phyloP scores from a whole-genome alignment of 192 early-diverging fungal species.

The Entophlyctis helioformis region DNA sequence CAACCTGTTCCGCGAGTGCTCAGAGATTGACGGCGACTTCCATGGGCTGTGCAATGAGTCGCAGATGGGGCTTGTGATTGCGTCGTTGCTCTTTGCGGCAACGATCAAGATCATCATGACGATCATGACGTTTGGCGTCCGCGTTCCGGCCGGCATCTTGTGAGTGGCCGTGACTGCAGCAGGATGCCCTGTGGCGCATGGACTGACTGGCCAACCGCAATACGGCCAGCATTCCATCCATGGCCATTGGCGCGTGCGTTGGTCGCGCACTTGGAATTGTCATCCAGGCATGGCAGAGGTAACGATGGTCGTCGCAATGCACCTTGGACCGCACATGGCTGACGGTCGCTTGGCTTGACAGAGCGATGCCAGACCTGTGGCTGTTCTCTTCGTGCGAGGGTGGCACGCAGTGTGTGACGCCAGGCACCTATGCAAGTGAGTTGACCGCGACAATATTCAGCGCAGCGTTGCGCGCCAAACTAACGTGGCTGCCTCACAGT shows the following conservation, averaged over 20 bases:
- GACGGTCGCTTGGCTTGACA: no score
- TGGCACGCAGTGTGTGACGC: constrained; percentile 77
- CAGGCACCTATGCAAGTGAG: constrained; percentile 77
- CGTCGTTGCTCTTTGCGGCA: constrained; percentile 23
- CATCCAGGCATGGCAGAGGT: constrained; percentile 51
- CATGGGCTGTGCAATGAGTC: constrained; percentile 25
- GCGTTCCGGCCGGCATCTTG: constrained; percentile 39
- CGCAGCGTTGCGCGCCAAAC: not conserved
- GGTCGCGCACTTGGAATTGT: constrained; percentile 83
- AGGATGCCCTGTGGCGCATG: constrained; percentile 1
- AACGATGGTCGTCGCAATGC: no score
- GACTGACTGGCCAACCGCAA: constrained; percentile 8
- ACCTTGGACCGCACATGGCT: no score
- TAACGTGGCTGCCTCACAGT: not conserved
- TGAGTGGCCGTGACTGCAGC: constrained; percentile 8
- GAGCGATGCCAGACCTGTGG: constrained; percentile 44
- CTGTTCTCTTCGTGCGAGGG: constrained; percentile 69
- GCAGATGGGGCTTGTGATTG: not conserved
- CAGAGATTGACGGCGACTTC: constrained; percentile 36
- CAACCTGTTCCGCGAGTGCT: constrained; percentile 45
- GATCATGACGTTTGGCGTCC: constrained; percentile 38
- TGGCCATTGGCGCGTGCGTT: constrained; percentile 86
- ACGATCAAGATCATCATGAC: constrained; percentile 32
- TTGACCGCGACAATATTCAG: not conserved
- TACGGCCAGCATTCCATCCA: constrained; percentile 83